Evolutionary conservation across 2,329 filamentous ascomycete species (phyloP).

Genomic region (Alternaria gansuensis): DNA sequence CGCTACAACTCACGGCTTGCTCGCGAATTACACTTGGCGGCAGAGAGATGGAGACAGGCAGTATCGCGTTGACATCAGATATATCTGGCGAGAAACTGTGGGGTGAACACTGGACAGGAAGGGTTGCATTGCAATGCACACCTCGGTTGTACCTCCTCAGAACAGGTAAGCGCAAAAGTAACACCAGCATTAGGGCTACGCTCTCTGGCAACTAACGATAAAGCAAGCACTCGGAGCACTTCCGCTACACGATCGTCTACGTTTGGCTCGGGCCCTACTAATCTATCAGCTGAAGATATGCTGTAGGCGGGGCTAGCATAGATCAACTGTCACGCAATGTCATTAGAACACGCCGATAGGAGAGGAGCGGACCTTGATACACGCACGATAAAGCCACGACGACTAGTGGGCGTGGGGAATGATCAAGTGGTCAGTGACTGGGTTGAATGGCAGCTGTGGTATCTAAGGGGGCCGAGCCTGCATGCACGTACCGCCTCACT

Average conservation of each 20-base stretch:
- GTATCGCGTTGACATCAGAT: slow-evolving; percentile 18
- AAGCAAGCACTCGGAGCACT: slow-evolving; percentile 4
- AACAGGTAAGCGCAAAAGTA: slow-evolving; percentile 21
- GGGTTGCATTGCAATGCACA: slow-evolving; percentile 29
- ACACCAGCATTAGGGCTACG: slow-evolving; percentile 9
- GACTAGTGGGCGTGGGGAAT: slow-evolving; percentile 38
- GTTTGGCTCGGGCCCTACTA: slow-evolving; percentile 8
- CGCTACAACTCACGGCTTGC: slow-evolving; percentile 4
- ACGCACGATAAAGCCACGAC: slow-evolving; percentile 36
- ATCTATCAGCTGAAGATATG: slow-evolving; percentile 19
- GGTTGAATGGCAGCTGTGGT: slow-evolving; percentile 35
- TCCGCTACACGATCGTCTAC: slow-evolving; percentile 9
- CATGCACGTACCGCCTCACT: slow-evolving; percentile 38
- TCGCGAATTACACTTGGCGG: slow-evolving; percentile 11
- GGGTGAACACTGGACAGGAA: slow-evolving; percentile 35
- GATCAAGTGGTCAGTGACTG: slow-evolving; percentile 37
- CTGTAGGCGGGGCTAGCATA: slow-evolving; percentile 13
- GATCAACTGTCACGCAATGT: slow-evolving; percentile 25
- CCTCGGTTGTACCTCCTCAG: slow-evolving; percentile 44
- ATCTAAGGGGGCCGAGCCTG: slow-evolving; percentile 35
- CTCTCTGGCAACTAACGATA: slow-evolving; percentile 2
- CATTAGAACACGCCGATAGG: slow-evolving; percentile 35
- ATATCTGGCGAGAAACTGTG: slow-evolving; percentile 39
- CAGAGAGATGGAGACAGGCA: slow-evolving; percentile 14
- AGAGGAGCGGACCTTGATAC: slow-evolving; percentile 25